Evolutionary conservation across 805 yeast species (phyloP), one percentile per base, ranked within the genome.

Genomic region (Saccharomyces paradoxus): DNA sequence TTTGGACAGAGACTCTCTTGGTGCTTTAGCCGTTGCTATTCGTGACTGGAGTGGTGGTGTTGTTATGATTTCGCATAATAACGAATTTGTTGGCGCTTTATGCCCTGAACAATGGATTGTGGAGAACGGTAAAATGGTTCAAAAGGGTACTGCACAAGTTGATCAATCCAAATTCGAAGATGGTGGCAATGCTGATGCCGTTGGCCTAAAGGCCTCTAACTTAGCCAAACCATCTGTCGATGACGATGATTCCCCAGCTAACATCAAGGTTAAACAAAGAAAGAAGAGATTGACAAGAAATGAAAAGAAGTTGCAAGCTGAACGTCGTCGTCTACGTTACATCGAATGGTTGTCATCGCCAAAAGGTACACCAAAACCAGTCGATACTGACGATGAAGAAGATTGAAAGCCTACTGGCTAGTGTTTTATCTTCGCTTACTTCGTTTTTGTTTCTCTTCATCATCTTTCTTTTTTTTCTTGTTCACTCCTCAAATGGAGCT

Each of bases 91-190:
- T 48, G 96, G 97, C 53, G 98, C 98, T 5, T 75, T 92, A 65
- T 91, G 98, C 72, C 98, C 98, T 41, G 99, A 92, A 76, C 97
- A 91, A 74, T 92, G 99, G 99, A 82, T 87, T 63, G 96, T 92
- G 55, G 96, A 89, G 71, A 87, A 91, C 66, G 98, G 98, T 71
- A 80, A 80, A 56, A 84, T 92, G 76, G 87, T 87, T 27, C 89
- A 86, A 64, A 87, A 84, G 76, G 96, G 96, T 59, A 81, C 81
- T 56, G 82, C 82, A 28, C 85, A 80, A 51, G 83, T 92, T 55
- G 95, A 90, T 67, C 76, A 78, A 57, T 78, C 82, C 49, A 79
- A 96, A 68, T 92, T 92, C 60, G 97, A 87, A 71, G 96, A 89
- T 69, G 82, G 83, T 62, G 87, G 82, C 55, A 77, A 78, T 51